Evolutionary conservation across 1,284 basidiomycete species (phyloP).

Genomic region (Rhizoctonia solani): DNA sequence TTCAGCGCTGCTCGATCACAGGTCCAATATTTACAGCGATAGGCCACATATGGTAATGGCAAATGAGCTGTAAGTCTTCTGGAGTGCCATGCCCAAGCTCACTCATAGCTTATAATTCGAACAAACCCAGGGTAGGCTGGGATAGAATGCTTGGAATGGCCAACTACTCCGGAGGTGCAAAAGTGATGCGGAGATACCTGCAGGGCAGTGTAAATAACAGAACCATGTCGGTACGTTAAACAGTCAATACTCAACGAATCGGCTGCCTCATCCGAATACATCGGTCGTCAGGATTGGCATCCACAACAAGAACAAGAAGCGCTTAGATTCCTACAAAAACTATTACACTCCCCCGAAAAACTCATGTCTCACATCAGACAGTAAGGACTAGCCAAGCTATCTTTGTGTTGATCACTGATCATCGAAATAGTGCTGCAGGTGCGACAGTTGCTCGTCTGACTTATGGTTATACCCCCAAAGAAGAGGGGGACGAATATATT

Average conservation of each 20-base stretch:
- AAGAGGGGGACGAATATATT: background rate
- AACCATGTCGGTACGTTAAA: slow-evolving; percentile 1
- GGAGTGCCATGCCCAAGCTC: too few species aligned
- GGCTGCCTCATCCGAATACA: background rate
- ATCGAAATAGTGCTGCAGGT: background rate
- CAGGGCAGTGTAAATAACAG: slow-evolving; percentile 6
- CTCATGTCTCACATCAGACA: slow-evolving; percentile 9
- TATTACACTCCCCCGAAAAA: slow-evolving; percentile 1
- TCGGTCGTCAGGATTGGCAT: background rate
- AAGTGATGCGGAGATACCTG: background rate
- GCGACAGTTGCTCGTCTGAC: background rate
- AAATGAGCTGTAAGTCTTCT: slow-evolving; percentile 1
- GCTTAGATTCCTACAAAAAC: background rate
- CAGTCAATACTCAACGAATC: background rate
- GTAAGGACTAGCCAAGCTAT: background rate
- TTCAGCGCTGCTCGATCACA: slow-evolving; percentile 26
- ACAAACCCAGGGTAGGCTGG: slow-evolving; percentile 15
- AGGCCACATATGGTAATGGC: slow-evolving; percentile 8
- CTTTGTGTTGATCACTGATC: background rate
- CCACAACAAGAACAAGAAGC: slow-evolving; percentile 10
- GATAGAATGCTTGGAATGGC: background rate
- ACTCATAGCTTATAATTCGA: too few species aligned
- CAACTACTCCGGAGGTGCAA: background rate
- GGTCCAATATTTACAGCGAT: slow-evolving; percentile 22
- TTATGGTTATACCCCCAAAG: background rate